These are phyloP conservation scores for Alternaria incomplexa DNA, from an alignment of 2,329 filamentous ascomycete species.

Conservation along the genomic window DNA sequence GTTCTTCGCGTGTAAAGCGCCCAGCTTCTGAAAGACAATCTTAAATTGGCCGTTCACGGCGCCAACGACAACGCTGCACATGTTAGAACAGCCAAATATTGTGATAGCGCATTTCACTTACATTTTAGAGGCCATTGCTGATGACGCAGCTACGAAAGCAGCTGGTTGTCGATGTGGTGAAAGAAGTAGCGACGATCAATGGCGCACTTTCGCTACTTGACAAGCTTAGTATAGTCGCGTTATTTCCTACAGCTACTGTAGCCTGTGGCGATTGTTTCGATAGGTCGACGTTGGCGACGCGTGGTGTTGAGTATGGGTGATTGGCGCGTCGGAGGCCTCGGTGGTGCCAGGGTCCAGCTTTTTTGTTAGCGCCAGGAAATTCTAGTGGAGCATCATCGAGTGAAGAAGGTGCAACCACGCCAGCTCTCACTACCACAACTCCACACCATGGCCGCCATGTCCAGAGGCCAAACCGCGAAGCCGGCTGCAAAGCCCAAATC, in stretches of 20 bases:
- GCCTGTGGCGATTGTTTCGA: background rate
- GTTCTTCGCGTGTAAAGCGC: slow-evolving; percentile 83
- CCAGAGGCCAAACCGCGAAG: slow-evolving; percentile 40
- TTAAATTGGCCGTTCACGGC: slow-evolving; percentile 80
- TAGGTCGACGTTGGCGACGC: background rate
- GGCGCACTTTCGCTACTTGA: background rate
- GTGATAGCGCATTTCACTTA: slow-evolving; percentile 25
- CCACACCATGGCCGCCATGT: slow-evolving; percentile 52
- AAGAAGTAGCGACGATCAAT: background rate
- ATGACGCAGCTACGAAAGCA: background rate
- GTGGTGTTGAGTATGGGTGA: slow-evolving; percentile 21
- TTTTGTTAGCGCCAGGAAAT: slow-evolving; percentile 32
- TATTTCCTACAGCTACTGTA: background rate
- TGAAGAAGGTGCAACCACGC: background rate
- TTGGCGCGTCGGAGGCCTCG: slow-evolving; percentile 18
- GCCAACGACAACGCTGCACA: slow-evolving; percentile 77
- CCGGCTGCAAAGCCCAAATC: slow-evolving; percentile 17
- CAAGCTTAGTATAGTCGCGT: background rate
- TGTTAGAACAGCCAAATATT: slow-evolving; percentile 9
- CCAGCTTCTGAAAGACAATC: slow-evolving; percentile 78
- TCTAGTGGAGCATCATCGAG: slow-evolving; percentile 33
- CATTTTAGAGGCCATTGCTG: slow-evolving; percentile 64
- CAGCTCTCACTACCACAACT: slow-evolving; percentile 5
- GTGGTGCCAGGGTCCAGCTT: slow-evolving; percentile 27
- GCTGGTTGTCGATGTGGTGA: background rate